These are phyloP conservation scores for Tuber borchii DNA, from an alignment of 495 filamentous ascomycete genomes.

Conservation along the genomic window DNA sequence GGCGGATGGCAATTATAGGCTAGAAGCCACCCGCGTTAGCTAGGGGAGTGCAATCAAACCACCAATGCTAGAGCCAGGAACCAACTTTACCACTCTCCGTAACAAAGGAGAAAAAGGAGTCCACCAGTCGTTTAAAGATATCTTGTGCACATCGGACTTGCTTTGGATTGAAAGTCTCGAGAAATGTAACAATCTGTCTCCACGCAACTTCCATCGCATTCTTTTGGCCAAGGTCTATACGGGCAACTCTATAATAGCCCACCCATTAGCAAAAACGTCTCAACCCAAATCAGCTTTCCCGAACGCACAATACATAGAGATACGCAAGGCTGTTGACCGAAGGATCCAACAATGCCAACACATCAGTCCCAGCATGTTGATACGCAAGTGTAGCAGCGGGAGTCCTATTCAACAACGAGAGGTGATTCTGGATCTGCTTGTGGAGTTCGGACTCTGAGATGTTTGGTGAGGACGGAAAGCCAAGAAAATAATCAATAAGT, in stretches of 20 bases:
- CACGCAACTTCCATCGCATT: constrained; percentile 31
- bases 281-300: background rate
- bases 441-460: constrained; percentile 34
- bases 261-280: constrained; percentile 12
- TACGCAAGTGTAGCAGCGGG: constrained; percentile 33
- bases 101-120: constrained; percentile 32
- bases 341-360: constrained; percentile 38
- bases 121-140: constrained; percentile 39
- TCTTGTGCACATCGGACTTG: constrained; percentile 35
- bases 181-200: constrained; percentile 30
- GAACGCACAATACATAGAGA: constrained; percentile 40
- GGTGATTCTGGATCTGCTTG: constrained; percentile 31
- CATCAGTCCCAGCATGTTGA: constrained; percentile 30
- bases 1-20: constrained; percentile 38
- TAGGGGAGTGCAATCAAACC: background rate
- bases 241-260: constrained; percentile 25
- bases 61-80: constrained; percentile 6
- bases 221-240: constrained; percentile 34
- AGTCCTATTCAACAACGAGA: constrained; percentile 37
- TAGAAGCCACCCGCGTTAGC: constrained; percentile 12
- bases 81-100: constrained; percentile 36
- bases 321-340: constrained; percentile 37
- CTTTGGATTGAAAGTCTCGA: constrained; percentile 35
- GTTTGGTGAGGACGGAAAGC: constrained; percentile 32
- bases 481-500: constrained; percentile 35